Evolutionary conservation across 169 alveolate species (phyloP).

Genomic region (Eimeria acervulina): DNA sequence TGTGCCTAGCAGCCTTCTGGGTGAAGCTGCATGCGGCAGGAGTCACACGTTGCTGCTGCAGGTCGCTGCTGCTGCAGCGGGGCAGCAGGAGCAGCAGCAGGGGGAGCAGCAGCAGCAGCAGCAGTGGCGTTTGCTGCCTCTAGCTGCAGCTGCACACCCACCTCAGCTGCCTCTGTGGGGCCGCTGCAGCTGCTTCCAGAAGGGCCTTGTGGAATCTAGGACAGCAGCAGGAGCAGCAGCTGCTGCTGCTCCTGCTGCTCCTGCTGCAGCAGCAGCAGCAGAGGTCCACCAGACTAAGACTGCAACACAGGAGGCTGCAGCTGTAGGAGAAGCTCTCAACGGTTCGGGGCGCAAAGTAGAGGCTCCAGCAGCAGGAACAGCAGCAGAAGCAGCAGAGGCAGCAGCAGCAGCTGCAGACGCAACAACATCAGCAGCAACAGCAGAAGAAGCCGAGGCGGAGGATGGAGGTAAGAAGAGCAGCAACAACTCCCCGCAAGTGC

Average conservation of each 20-base stretch:
- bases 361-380: constrained; percentile 19
- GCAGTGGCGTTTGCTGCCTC: constrained; percentile 25
- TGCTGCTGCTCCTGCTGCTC: constrained; percentile 42
- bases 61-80: constrained; percentile 23
- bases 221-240: constrained; percentile 30
- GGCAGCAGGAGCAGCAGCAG: constrained; percentile 29
- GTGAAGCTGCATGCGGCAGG: constrained; percentile 23
- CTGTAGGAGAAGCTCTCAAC: not conserved
- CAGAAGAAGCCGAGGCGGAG: not conserved
- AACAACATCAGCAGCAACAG: not conserved
- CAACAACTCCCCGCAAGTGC: not conserved
- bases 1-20: not conserved
- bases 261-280: not conserved
- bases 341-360: no score
- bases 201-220: not conserved
- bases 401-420: not conserved
- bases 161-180: not conserved
- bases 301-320: not conserved
- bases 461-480: not conserved
- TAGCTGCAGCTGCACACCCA: not conserved
- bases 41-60: constrained; percentile 70
- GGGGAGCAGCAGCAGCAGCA: constrained; percentile 15
- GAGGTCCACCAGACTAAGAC: not conserved
- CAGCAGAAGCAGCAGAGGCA: constrained; percentile 17
- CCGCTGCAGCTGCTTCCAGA: constrained; percentile 50